Evolutionary conservation across 2,329 filamentous ascomycete species (phyloP), one percentile per base, ranked within the genome.

Genomic region (Nemania bipapillata): DNA sequence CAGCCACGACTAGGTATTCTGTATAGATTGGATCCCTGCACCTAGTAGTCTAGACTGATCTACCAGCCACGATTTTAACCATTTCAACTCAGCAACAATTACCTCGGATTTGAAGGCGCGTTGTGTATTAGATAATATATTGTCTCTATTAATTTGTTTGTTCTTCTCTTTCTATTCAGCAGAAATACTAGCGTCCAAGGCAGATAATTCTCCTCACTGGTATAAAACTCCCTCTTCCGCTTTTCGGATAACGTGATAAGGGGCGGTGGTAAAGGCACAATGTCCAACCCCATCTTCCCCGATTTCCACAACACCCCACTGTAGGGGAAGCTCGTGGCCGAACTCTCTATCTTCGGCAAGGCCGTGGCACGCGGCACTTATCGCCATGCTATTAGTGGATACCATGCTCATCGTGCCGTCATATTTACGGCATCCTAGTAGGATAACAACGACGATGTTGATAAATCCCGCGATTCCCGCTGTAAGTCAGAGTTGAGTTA

Each of bases 321-420:
- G 70, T 17, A 79, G 32, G 1, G 76, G 77, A 0, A 78, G 62
- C 8, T 72, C 63, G 49, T 77, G 73, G 0, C 74, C 74, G 37
- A 68, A 57, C 26, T 66, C 49, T 5, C 63, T 63, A 26, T 78
- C 76, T n/a, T 75, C 72, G 2, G 35, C 8, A 0, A 73, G 61
- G 7, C 47, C 45, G 30, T 79, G 77, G 7, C 77, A 79, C 0
- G 76, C 76, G 0, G 78, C 74, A 47, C 76, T 78, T 54, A 79
- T 79, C 1, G 74, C 78, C 53, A 70, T 68, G 28, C 77, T 79
- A 54, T 78, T 79, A 1, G 76, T 79, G 0, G 74, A 72, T 2
- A 77, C 76, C 72, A 79, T 74, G 8, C 74, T 73, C 78, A 80
- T 80, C 0, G 73, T 74, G 0, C 77, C 75, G 12, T 78, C 74